Percentiles rank a stretch among this genome's conserved stretches.
These are phyloP conservation scores for Lepidopterella palustris DNA, from an alignment of 495 filamentous ascomycete genomes.

Conservation along the genomic window DNA sequence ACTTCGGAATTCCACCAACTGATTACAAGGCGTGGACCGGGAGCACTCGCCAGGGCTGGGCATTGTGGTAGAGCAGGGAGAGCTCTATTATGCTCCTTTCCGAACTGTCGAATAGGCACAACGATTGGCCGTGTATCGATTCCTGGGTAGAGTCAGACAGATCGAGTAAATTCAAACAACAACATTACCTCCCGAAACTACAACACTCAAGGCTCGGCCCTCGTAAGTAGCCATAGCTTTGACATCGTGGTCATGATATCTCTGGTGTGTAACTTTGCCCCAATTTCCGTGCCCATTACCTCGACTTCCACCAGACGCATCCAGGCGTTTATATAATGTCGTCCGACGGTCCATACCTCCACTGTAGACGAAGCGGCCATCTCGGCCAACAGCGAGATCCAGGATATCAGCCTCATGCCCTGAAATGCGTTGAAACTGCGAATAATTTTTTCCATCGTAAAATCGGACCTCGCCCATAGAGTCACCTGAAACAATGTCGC, in stretches of 20 bases:
- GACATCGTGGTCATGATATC: slow-evolving; percentile 87
- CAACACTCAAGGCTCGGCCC: slow-evolving; percentile 69
- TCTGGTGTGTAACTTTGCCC: slow-evolving; percentile 73
- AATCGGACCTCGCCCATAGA: slow-evolving; percentile 88
- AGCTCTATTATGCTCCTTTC: slow-evolving; percentile 70
- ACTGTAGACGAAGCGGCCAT: slow-evolving; percentile 80
- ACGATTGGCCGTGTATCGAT: slow-evolving; percentile 78
- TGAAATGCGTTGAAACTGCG: slow-evolving; percentile 74
- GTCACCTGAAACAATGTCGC: slow-evolving; percentile 88
- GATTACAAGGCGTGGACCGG: slow-evolving; percentile 64
- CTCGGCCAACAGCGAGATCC: slow-evolving; percentile 67
- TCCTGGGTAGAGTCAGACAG: slow-evolving; percentile 44
- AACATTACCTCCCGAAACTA: slow-evolving; percentile 78
- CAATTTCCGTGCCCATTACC: slow-evolving; percentile 59
- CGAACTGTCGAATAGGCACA: slow-evolving; percentile 70
- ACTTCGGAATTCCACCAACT: slow-evolving; percentile 93
- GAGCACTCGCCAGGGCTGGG: slow-evolving; percentile 61
- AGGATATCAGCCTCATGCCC: slow-evolving; percentile 86
- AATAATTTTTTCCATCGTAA: slow-evolving; percentile 88
- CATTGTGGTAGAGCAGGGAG: slow-evolving; percentile 76
- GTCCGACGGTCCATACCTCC: slow-evolving; percentile 88
- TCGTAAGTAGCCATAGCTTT: slow-evolving; percentile 92
- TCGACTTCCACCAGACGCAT: slow-evolving; percentile 53
- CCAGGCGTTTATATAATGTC: slow-evolving; percentile 48
- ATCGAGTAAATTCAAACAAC: neutral